Conservation (phyloP, 2,329 filamentous ascomycete genomes). For the Cordyceps militaris region DNA sequence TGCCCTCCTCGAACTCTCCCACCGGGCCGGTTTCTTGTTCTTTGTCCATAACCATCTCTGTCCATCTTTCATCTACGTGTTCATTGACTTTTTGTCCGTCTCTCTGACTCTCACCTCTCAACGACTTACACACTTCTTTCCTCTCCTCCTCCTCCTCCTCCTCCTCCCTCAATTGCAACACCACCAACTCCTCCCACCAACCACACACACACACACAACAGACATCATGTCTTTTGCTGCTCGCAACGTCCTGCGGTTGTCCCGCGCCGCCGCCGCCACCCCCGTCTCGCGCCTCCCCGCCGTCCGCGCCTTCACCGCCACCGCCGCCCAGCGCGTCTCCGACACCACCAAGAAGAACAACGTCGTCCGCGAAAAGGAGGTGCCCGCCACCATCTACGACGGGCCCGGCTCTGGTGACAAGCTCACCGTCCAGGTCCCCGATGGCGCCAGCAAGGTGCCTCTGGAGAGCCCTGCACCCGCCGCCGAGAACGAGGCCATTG, state of each 20-base stretch:
- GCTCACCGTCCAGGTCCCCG: slow-evolving; percentile 47
- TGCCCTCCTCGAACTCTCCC: background rate
- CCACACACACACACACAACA: slow-evolving; percentile 15
- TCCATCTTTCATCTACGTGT: background rate
- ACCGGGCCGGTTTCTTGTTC: background rate
- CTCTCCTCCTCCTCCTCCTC: background rate
- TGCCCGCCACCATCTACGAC: slow-evolving; percentile 49
- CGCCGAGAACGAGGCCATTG: slow-evolving; percentile 36
- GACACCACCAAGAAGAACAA: slow-evolving; percentile 41
- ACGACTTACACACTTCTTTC: background rate
- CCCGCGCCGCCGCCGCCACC: slow-evolving; percentile 25
- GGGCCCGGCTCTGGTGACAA: slow-evolving; percentile 43
- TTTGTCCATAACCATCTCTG: slow-evolving; percentile 3
- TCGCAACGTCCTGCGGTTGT: slow-evolving; percentile 29
- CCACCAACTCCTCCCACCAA: background rate
- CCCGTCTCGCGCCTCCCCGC: slow-evolving; percentile 18
- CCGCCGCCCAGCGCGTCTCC: slow-evolving; percentile 25
- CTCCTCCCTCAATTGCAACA: background rate
- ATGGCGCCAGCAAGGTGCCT: slow-evolving; percentile 34
- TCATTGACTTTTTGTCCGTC: background rate
- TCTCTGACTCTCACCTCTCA: background rate
- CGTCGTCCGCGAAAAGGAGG: slow-evolving; percentile 49
- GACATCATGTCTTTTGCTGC: slow-evolving; percentile 29
- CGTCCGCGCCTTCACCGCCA: slow-evolving; percentile 25
- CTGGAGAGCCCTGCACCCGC: slow-evolving; percentile 28